Conservation (phyloP, 495 filamentous ascomycete genomes). For the Penicillium argentinense region DNA sequence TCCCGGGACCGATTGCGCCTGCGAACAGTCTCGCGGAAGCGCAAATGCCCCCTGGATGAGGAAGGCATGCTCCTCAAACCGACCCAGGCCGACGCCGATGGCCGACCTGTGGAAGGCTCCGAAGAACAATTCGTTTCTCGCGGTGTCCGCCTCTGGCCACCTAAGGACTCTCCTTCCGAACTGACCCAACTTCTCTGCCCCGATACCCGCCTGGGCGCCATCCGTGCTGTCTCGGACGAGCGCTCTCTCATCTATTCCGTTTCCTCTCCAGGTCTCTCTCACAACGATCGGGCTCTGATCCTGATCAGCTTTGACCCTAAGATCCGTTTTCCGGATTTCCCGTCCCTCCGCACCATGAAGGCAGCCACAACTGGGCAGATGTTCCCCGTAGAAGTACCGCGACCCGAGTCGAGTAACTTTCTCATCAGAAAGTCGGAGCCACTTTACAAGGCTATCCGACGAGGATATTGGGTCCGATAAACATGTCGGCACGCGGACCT, state of each 20-base stretch:
- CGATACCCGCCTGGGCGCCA: conserved; percentile 41
- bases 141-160: conserved; percentile 60
- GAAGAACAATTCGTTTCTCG: conserved; percentile 51
- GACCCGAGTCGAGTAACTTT: conserved; percentile 12
- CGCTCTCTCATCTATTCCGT: conserved; percentile 56
- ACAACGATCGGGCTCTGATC: conserved; percentile 49
- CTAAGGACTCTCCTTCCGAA: conserved; percentile 43
- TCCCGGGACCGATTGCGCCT: conserved; percentile 52
- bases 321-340: conserved; percentile 37
- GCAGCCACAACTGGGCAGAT: conserved; percentile 2
- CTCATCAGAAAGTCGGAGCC: conserved; percentile 33
- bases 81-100: conserved; percentile 28
- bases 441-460: conserved; percentile 34
- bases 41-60: conserved; percentile 38
- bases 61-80: conserved; percentile 39
- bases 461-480: conserved; percentile 42
- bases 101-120: conserved; percentile 28
- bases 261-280: conserved; percentile 45
- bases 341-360: conserved; percentile 11
- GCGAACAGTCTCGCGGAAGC: conserved; percentile 48
- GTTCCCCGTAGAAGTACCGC: conserved; percentile 3
- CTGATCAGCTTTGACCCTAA: conserved; percentile 65
- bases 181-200: conserved; percentile 60
- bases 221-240: conserved; percentile 60
- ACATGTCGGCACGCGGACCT: too few relatives aligned